A percentile compares a stretch with the other conserved stretches of the same genome.
phyloP scores from a whole-genome alignment of 768 basidiomycete species.

The Suillus americanus region DNA sequence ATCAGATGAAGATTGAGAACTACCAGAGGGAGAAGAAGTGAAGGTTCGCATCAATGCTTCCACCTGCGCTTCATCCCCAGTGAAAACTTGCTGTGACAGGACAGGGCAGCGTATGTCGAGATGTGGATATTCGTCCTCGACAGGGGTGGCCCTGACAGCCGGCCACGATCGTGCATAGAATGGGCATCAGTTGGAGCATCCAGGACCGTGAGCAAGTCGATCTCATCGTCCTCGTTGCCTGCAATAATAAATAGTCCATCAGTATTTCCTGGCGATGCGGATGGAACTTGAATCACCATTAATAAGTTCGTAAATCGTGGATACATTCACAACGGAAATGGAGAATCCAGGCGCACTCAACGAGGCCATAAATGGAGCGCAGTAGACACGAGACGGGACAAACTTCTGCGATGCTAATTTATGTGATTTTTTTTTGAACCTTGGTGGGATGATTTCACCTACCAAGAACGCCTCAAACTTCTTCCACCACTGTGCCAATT shows the following conservation, averaged over 20 bases:
- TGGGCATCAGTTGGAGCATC: slow-evolving; percentile 44
- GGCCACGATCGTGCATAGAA: slow-evolving; percentile 38
- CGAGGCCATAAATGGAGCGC: slow-evolving; percentile 56
- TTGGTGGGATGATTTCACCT: slow-evolving; percentile 14
- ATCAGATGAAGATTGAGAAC: not conserved
- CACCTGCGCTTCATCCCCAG: not conserved
- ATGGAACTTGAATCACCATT: slow-evolving; percentile 7
- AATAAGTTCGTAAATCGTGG: slow-evolving; percentile 21
- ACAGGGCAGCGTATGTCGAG: too few species aligned
- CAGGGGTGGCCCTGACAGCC: not conserved
- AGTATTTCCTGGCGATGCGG: not conserved
- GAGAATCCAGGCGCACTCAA: slow-evolving; percentile 63
- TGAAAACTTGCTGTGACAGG: too few species aligned
- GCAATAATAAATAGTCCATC: not conserved
- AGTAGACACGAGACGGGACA: slow-evolving; percentile 42
- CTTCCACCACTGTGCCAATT: slow-evolving; percentile 49
- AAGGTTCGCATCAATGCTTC: not conserved
- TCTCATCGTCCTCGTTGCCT: slow-evolving; percentile 3
- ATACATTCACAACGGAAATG: slow-evolving; percentile 48
- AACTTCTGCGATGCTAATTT: slow-evolving; percentile 30
- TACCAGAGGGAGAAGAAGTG: not conserved
- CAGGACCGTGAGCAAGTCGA: slow-evolving; percentile 33
- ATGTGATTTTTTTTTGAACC: not conserved
- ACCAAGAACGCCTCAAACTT: slow-evolving; percentile 44
- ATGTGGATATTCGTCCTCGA: not conserved